Conservation (phyloP, 2,329 filamentous ascomycete genomes). For the Chaetomium globosum region DNA sequence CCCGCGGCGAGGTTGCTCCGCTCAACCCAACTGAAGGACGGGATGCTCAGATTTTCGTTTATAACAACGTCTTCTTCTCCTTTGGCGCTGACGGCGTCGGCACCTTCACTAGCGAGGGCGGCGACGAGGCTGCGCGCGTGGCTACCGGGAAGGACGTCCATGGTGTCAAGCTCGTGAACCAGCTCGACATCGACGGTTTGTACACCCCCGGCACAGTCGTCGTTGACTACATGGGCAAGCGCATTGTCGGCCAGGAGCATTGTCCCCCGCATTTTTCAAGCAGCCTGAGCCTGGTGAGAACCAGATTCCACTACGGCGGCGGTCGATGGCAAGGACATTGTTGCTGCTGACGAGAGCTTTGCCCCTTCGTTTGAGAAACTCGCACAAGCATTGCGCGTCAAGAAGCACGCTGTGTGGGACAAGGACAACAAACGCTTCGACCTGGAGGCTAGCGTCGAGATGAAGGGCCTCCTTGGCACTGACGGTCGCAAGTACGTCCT, state of each 20-base stretch:
- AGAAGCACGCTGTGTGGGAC: conserved; percentile 96
- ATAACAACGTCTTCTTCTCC: conserved; percentile 99
- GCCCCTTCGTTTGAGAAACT: conserved; percentile 82
- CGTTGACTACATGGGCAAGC: conserved; percentile 94
- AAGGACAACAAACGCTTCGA: conserved; percentile 90
- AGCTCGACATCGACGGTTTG: conserved; percentile 90
- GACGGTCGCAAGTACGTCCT: conserved; percentile 97
- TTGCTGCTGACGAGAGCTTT: conserved; percentile 88
- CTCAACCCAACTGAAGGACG: conserved; percentile 90
- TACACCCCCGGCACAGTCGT: conserved; percentile 97
- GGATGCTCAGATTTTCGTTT: conserved; percentile 97
- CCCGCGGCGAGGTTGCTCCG: conserved; percentile 86
- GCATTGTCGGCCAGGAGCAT: conserved; percentile 96
- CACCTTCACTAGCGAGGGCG: conserved; percentile 94
- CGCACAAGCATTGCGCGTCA: conserved; percentile 86
- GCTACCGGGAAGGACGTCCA: conserved; percentile 96
- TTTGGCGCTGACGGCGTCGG: conserved; percentile 97
- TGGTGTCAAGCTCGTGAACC: conserved; percentile 92
- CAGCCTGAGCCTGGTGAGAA: conserved; percentile 96
- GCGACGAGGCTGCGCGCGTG: conserved; percentile 92
- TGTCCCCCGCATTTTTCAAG: conserved; percentile 96
- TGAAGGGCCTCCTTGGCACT: conserved; percentile 94
- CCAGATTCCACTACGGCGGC: conserved; percentile 99
- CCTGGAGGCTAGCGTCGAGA: conserved; percentile 93
- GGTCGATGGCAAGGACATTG: conserved; percentile 93